These are phyloP conservation scores for Pilobolus umbonatus DNA, from an alignment of 192 early-diverging fungal species.

Conservation along the genomic window DNA sequence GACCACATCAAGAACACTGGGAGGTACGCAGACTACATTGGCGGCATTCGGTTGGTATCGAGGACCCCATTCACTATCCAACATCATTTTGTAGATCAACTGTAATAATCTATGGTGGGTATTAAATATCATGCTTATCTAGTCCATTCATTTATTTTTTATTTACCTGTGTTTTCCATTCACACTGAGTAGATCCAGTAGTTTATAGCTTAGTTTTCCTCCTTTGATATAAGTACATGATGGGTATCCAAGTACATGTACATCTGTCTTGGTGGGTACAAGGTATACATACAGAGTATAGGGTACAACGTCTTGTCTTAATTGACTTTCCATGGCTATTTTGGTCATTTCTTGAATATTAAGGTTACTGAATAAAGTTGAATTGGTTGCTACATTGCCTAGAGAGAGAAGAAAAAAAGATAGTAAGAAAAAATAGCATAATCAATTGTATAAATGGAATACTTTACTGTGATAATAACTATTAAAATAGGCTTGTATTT, in stretches of 20 bases:
- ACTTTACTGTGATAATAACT: slow-evolving; percentile 49
- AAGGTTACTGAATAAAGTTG: slow-evolving; percentile 39
- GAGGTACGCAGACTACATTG: slow-evolving; percentile 60
- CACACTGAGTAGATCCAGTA: slow-evolving; percentile 68
- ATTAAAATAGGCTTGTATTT: slow-evolving; percentile 44
- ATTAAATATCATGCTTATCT: neutral
- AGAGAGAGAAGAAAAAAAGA: too few relatives aligned
- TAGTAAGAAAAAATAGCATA: too few relatives aligned
- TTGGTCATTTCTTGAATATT: slow-evolving; percentile 49
- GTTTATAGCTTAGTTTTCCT: slow-evolving; percentile 57
- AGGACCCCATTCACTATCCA: slow-evolving; percentile 58
- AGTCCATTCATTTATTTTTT: neutral
- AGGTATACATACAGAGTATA: slow-evolving; percentile 51
- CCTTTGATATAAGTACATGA: slow-evolving; percentile 55
- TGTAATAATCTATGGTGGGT: slow-evolving; percentile 42
- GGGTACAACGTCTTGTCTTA: slow-evolving; percentile 43
- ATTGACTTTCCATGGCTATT: slow-evolving; percentile 47
- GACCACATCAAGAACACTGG: slow-evolving; percentile 69
- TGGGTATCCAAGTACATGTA: slow-evolving; percentile 37
- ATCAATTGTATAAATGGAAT: too few relatives aligned
- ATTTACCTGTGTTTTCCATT: slow-evolving; percentile 58
- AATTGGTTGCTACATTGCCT: slow-evolving; percentile 28
- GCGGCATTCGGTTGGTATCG: slow-evolving; percentile 51
- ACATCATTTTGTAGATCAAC: slow-evolving; percentile 70
- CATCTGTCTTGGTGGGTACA: slow-evolving; percentile 42